Evolutionary conservation across 305 asterid species (phyloP).

Genomic region (Lippia alba): DNA sequence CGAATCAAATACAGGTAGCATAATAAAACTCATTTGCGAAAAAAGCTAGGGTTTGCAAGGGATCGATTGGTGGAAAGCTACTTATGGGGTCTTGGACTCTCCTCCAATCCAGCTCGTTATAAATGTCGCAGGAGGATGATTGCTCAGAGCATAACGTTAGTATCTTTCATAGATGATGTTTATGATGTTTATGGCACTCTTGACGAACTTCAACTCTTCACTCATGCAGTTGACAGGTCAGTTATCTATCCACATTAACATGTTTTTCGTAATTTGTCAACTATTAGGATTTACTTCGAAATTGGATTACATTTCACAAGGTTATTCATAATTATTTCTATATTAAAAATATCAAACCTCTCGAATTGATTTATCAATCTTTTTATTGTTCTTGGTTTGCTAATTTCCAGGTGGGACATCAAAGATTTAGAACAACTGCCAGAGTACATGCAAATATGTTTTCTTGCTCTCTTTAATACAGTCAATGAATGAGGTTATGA

Average conservation of each 20-base stretch:
- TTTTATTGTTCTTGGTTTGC: neutral
- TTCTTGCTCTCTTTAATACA: conserved; percentile 36
- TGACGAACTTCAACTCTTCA: conserved; percentile 45
- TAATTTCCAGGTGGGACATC: conserved; percentile 43
- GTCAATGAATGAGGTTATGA: conserved; percentile 36
- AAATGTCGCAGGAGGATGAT: conserved; percentile 32
- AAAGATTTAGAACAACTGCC: conserved; percentile 40
- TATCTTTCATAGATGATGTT: conserved; percentile 42
- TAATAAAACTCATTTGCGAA: conserved; percentile 18
- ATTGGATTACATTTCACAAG: no score
- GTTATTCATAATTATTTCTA: no score
- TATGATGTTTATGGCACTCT: conserved; percentile 47
- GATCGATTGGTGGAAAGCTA: conserved; percentile 49
- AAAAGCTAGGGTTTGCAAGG: conserved; percentile 46
- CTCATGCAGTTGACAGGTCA: conserved; percentile 29
- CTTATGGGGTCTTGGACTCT: conserved; percentile 40
- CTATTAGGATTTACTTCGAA: no score
- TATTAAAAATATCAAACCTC: no score
- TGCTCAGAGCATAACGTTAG: conserved; percentile 18
- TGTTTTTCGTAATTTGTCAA: no score
- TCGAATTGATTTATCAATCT: no score
- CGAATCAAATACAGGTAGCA: conserved; percentile 35
- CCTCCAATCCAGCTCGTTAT: conserved; percentile 33
- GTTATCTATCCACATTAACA: neutral
- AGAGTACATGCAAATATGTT: conserved; percentile 40